Evolutionary conservation across 2,329 filamentous ascomycete genomes (phyloP).

Genomic region (Talaromyces sp.): DNA sequence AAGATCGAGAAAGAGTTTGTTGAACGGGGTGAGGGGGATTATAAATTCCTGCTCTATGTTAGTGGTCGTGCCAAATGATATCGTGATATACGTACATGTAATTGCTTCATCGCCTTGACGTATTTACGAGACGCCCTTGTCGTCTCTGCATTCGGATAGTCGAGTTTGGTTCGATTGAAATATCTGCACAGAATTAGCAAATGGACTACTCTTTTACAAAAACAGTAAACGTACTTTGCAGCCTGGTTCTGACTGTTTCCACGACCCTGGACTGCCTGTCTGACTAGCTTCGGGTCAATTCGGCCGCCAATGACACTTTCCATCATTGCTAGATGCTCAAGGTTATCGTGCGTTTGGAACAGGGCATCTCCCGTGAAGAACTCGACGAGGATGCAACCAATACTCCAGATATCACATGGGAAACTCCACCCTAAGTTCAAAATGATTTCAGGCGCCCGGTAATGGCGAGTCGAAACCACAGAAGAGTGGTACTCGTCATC

Average conservation of each 20-base stretch:
- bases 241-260: slow-evolving; percentile 49
- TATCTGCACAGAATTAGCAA: slow-evolving; percentile 43
- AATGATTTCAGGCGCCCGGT: slow-evolving; percentile 64
- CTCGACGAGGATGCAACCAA: slow-evolving; percentile 64
- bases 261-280: slow-evolving; percentile 48
- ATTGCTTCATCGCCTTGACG: slow-evolving; percentile 63
- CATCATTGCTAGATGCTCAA: slow-evolving; percentile 68
- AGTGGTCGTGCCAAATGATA: not conserved
- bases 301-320: slow-evolving; percentile 56
- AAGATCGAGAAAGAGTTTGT: slow-evolving; percentile 59
- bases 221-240: slow-evolving; percentile 46
- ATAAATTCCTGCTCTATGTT: slow-evolving; percentile 53
- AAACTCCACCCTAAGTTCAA: slow-evolving; percentile 65
- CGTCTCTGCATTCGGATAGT: slow-evolving; percentile 61
- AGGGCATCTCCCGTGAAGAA: slow-evolving; percentile 65
- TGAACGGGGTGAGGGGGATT: slow-evolving; percentile 55
- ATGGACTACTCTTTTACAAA: not conserved
- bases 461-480: slow-evolving; percentile 63
- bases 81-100: slow-evolving; percentile 43
- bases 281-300: slow-evolving; percentile 53
- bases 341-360: slow-evolving; percentile 65
- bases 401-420: slow-evolving; percentile 66
- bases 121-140: slow-evolving; percentile 62
- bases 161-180: slow-evolving; percentile 53
- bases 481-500: slow-evolving; percentile 66